Conservation (phyloP, 345 rosid genomes). For the Gossypioides kirkii region DNA sequence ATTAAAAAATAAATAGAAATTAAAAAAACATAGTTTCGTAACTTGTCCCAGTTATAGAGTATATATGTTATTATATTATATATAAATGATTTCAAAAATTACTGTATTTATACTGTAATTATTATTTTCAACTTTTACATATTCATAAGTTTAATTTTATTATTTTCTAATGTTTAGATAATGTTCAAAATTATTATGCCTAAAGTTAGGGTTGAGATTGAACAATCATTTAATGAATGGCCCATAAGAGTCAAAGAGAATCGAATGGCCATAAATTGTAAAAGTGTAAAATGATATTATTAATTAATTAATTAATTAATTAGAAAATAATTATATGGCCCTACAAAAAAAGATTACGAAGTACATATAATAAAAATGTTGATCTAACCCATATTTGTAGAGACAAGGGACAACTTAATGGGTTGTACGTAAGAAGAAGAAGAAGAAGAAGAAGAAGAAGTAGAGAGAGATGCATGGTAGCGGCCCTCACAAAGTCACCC, state of each 20-base stretch:
- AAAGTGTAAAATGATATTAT: neutral
- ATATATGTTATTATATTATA: no score
- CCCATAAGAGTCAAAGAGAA: neutral
- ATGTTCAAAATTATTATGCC: neutral
- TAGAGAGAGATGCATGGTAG: constrained; percentile 2
- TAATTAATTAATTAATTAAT: neutral
- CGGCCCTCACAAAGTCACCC: constrained; percentile 2
- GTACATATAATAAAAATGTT: neutral
- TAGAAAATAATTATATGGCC: neutral
- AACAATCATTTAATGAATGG: neutral
- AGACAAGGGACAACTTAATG: neutral
- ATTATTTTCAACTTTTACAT: no score
- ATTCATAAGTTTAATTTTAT: no score
- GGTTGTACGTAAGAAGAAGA: constrained; percentile 4
- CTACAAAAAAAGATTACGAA: constrained; percentile 8
- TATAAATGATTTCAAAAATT: no score
- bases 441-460: neutral
- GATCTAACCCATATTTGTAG: neutral
- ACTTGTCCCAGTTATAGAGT: no score
- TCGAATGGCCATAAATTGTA: neutral
- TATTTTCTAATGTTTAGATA: no score
- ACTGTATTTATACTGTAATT: no score
- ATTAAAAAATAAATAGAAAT: no score
- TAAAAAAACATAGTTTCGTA: no score
- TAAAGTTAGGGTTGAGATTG: neutral